These are phyloP conservation scores for Saccharomycopsis javanensis DNA, from an alignment of 805 yeast genomes.

Conservation along the genomic window DNA sequence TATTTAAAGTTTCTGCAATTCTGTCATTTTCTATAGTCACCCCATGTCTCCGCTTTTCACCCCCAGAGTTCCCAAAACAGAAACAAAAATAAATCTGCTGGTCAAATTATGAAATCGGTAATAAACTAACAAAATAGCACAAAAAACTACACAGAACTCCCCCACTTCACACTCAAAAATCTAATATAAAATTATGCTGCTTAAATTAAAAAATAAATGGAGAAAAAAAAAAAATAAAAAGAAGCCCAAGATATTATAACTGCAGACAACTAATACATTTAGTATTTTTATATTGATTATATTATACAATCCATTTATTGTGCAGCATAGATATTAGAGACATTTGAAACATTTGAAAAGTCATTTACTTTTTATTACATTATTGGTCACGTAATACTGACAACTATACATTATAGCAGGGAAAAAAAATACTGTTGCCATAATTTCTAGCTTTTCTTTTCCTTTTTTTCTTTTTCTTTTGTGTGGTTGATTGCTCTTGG, in stretches of 20 bases:
- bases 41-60: slow-evolving; percentile 2
- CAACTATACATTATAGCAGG: neutral
- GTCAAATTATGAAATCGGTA: neutral
- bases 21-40: neutral
- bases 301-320: too few relatives aligned
- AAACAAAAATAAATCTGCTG: neutral
- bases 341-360: neutral
- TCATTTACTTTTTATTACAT: neutral
- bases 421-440: neutral
- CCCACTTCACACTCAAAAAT: neutral
- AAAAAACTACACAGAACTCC: neutral
- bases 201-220: neutral
- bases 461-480: too few relatives aligned
- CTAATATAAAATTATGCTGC: neutral
- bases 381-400: neutral
- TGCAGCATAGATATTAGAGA: neutral
- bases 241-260: neutral
- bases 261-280: too few relatives aligned
- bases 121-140: neutral
- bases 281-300: too few relatives aligned
- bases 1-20: neutral
- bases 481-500: neutral
- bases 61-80: neutral
- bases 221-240: neutral
- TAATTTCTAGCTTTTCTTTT: neutral